Base-by-base conservation (phyloP, 495 filamentous ascomycete species). In the Lepidopterella palustris region DNA sequence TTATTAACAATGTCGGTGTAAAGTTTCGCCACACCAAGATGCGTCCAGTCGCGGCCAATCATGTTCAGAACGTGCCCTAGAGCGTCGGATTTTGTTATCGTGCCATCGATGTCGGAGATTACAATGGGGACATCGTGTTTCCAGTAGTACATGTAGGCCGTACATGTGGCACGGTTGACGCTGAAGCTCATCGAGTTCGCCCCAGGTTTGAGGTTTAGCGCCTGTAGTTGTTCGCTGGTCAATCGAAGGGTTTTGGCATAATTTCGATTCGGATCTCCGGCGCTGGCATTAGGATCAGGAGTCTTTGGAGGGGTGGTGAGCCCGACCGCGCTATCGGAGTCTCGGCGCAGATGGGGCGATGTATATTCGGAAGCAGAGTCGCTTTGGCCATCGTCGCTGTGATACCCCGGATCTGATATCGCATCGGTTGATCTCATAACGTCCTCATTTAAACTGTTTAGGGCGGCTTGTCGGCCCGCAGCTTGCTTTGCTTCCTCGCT, bases 11-110 rank as follows among this genome's bases (percentile, higher is more conserved):
- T 99, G 60, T 99, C 93, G 15, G 86, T 90, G 73, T 97, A 99
- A 11, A 99, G 78, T 74, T 97, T 99, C 24, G 93, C 95, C 21
- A 99, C 93, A 18, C 93, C 93, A 15, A 87, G 79, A 72, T 99
- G 93, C 5, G 93, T 99, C 93, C 93, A 99, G 71, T 99, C 93
- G 57, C 93, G 87, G 27, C 93, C 93, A 58, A 99, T 90, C 87
- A 93, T 95, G 74, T 93, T 97, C 45, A 99, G 73, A 50, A 99
- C 91, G 63, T 99, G 93, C n/a, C 93, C 93, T 18, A 97, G 77
- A 4, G 92, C 93, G 76, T 99, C 93, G 5, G 92, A 96, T 77
- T 97, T 99, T 48, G 93, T 99, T 64, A 99, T 99, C 21, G 93
- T 99, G 23, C 93, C 93, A 75, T 99, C 93, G 65, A 99, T 96